Evolutionary conservation across 1,139 yeast species (phyloP), one percentile per base, ranked within the genome.

Genomic region (Protomyces pachydermus): DNA sequence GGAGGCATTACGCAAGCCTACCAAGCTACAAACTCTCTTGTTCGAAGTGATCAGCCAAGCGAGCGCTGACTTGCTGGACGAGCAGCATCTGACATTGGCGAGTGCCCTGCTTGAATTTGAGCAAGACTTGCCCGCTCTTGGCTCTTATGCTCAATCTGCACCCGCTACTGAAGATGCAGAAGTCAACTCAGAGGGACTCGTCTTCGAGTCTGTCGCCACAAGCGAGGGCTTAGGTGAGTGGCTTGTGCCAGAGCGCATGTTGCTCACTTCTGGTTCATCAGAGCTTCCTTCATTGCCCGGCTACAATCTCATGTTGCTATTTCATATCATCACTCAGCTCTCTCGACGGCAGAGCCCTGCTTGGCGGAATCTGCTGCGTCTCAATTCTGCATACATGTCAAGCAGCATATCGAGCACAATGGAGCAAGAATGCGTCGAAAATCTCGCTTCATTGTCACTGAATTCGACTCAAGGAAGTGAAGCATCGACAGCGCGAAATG

Each of bases 81-180:
- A 16, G n/a, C 52, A 42, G 14, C 45, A 39, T 34, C 20, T 20
- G 4, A 10, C 38, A 14, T 16, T 58, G 32, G 16, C 45, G 23
- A 34, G 23, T 4, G 23, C 52, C 8, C 18, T 58, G 32, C 48
- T 58, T 6, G 14, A 51, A 10, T 52, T 52, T 35, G 62, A 58
- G 48, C 56, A 58, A 48, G 34, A 45, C 34, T 16, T 58, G 20
- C 62, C 62, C 5, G 62, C 53, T 3, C 53, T 58, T 4, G 62
- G 62, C 23, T 35, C 62, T 23, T 42, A 34, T 52, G 51, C 55
- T 39, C 56, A 14, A 14, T 38, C 20, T 25, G 39, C 45, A 16
- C 45, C 8, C 28, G 42, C n/a, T 56, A 54, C 6, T 8, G 34
- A 20, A 32, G 54, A 51, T 38, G 56, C 53, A 4, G 52, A 58